Evolutionary conservation across 257 asterid species (phyloP), one percentile per base, ranked within the genome.

Genomic region (Solanum appendiculatum): DNA sequence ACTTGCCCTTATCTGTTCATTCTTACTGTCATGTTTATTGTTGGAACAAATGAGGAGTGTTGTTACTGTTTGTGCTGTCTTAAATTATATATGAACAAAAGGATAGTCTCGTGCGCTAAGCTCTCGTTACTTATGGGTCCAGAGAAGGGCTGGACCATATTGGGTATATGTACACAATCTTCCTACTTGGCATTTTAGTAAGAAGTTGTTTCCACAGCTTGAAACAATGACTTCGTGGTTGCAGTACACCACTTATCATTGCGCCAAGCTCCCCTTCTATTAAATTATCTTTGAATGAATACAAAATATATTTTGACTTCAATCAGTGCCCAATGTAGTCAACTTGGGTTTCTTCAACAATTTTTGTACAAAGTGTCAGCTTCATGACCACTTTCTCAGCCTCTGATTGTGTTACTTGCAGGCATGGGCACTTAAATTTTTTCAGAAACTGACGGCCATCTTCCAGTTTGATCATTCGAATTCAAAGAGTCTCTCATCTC

Each of bases 391-490:
- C 6, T 23, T 74, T 74, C 82, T 74, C 82, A 74, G 33, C 54
- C 9, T 12, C 33, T 74, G 54, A 39, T 21, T 48, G 44, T 37
- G 16, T 54, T 72, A 44, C 86, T 64, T 92, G 93, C 97, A 95
- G 98, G 83, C 87, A 31, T 93, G 63, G 88, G 93, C 89, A 33
- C 90, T 92, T 31, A 91, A 85, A 64, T 91, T 77, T 88, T 92
- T 63, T 85, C 94, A 89, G 13, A 93, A 89, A 82, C 90, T 94
- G 13, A 97, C 92, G 90, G 91, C 92, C n/a, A 80, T 93, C 88
- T 88, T 93, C 90, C 94, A 93, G 90, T 80, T 91, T 36, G 96
- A 94, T 64, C 87, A 83, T 56, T 88, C 93, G 20, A 46, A 70
- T 63, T 91, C 93, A 31, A 90, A 88, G 89, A 91, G 85, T 46